Evolutionary conservation across 495 filamentous ascomycete genomes (phyloP).

Genomic region (Penicillium roqueforti): DNA sequence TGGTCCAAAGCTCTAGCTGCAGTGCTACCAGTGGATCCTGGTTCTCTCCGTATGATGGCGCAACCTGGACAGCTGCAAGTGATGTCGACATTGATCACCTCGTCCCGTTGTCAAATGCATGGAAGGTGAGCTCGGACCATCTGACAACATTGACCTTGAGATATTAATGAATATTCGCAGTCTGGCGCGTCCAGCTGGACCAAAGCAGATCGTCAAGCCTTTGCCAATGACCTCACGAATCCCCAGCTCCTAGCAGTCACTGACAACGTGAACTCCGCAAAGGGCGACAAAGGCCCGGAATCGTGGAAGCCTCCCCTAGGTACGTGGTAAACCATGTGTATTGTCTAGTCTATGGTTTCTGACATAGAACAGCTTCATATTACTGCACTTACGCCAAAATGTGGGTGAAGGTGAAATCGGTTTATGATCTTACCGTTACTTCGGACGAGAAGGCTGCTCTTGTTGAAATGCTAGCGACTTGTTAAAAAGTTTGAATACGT

Average conservation of each 20-base stretch:
- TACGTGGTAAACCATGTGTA: conserved; percentile 20
- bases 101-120: conserved; percentile 69
- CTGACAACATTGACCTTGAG: not conserved
- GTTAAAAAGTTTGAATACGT: conserved; percentile 31
- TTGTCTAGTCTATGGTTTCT: not conserved
- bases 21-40: conserved; percentile 56
- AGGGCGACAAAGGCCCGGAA: conserved; percentile 67
- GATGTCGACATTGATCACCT: conserved; percentile 76
- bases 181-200: conserved; percentile 52
- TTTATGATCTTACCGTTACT: conserved; percentile 56
- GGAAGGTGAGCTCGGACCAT: conserved; percentile 49
- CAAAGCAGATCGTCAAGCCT: conserved; percentile 54
- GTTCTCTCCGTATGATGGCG: conserved; percentile 65
- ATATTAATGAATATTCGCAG: conserved; percentile 17
- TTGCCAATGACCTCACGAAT: conserved; percentile 67
- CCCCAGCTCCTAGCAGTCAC: conserved; percentile 74
- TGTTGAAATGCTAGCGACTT: conserved; percentile 59
- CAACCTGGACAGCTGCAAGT: conserved; percentile 57
- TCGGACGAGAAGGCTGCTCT: conserved; percentile 60
- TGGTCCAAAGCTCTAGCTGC: conserved; percentile 49
- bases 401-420: conserved; percentile 67
- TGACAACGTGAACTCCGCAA: conserved; percentile 65
- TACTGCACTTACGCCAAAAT: conserved; percentile 70
- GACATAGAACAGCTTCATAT: conserved; percentile 44
- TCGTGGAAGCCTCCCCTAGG: conserved; percentile 66